Percentiles rank a stretch among this genome's conserved stretches.
Evolutionary conservation across 768 basidiomycete genomes (phyloP).

Genomic region (Termitomyces heimii): DNA sequence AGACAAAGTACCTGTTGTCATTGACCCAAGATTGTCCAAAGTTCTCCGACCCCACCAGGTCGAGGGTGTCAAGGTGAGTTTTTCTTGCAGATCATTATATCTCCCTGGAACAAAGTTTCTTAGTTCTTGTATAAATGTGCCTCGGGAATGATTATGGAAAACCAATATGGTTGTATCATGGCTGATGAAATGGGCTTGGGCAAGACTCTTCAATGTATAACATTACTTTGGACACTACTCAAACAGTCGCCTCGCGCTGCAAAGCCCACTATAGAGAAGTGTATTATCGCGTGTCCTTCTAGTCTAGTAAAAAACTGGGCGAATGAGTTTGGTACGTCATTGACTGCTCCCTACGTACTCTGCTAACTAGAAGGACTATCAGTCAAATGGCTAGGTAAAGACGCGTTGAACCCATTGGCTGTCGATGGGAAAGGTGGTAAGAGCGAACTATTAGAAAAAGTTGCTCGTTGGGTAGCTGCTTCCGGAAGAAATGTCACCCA

Average conservation of each 20-base stretch:
- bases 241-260: conserved; percentile 91
- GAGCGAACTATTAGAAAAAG: conserved; percentile 68
- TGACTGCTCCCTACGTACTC: not conserved
- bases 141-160: conserved; percentile 87
- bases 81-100: not conserved
- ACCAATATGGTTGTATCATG: conserved; percentile 97
- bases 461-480: conserved; percentile 87
- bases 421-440: conserved; percentile 93
- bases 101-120: conserved; percentile 1
- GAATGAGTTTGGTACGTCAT: conserved; percentile 84
- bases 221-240: conserved; percentile 90
- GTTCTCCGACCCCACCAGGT: conserved; percentile 96
- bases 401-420: conserved; percentile 74
- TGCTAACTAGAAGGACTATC: not conserved
- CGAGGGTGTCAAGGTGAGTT: conserved; percentile 86
- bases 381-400: conserved; percentile 96
- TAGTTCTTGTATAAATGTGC: conserved; percentile 96
- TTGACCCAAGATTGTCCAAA: conserved; percentile 83
- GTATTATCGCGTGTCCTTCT: conserved; percentile 95
- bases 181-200: conserved; percentile 99
- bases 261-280: conserved; percentile 91
- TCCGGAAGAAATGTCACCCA: conserved; percentile 86
- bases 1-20: conserved; percentile 92
- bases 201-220: conserved; percentile 94
- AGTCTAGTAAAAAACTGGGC: conserved; percentile 99